Evolutionary conservation across 352 stramenopile species (phyloP).

Genomic region (Globisporangium middletonii): DNA sequence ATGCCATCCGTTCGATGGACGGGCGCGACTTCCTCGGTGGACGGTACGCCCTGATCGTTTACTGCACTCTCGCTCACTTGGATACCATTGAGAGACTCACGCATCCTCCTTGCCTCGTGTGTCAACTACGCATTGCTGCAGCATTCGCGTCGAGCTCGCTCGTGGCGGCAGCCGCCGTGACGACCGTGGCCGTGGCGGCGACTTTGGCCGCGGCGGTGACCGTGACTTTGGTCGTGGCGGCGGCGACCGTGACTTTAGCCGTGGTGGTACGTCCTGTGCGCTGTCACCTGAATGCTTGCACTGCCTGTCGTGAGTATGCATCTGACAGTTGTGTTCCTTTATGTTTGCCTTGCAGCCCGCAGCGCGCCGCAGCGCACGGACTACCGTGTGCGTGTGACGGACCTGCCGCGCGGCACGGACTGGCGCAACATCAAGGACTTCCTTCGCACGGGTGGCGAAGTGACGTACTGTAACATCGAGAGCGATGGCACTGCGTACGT

Average conservation of each 20-base stretch:
- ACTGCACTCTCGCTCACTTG: not conserved
- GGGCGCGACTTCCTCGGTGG: slow-evolving; percentile 81
- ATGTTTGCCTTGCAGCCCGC: slow-evolving; percentile 25
- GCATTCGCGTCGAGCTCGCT: slow-evolving; percentile 78
- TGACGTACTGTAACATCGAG: slow-evolving; percentile 84
- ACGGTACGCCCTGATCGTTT: slow-evolving; percentile 29
- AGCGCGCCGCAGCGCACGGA: slow-evolving; percentile 74
- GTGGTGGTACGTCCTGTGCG: slow-evolving; percentile 7
- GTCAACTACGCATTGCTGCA: slow-evolving; percentile 9
- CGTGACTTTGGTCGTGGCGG: slow-evolving; percentile 21
- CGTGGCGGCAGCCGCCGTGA: slow-evolving; percentile 64
- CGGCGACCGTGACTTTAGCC: slow-evolving; percentile 13
- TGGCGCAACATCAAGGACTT: slow-evolving; percentile 88
- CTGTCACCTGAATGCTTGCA: not conserved
- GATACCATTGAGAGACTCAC: not conserved
- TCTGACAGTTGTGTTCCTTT: not conserved
- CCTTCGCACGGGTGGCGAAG: slow-evolving; percentile 73
- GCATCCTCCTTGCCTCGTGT: not conserved
- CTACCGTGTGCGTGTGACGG: slow-evolving; percentile 69
- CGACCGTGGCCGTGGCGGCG: slow-evolving; percentile 32
- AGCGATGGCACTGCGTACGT: slow-evolving; percentile 78
- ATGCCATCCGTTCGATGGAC: slow-evolving; percentile 85
- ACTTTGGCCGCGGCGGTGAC: slow-evolving; percentile 22
- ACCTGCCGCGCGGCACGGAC: slow-evolving; percentile 69
- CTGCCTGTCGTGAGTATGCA: not conserved